Base-by-base conservation (phyloP, 805 yeast genomes). In the Candida koratica region DNA sequence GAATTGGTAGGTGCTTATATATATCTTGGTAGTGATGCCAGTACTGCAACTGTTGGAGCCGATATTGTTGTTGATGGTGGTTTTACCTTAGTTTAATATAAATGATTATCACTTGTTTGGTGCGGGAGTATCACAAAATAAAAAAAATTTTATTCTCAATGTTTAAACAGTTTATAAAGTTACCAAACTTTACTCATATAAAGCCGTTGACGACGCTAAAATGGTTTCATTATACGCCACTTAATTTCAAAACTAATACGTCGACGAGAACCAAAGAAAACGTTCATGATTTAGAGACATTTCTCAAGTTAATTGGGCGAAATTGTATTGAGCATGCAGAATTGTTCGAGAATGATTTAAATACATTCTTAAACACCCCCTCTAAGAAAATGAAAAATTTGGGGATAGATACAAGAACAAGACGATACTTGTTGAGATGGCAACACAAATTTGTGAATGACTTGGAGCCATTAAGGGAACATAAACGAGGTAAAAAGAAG, bases 291-390 rank as follows among this genome's bases (percentile, higher is more conserved):
- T 86, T 84, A 26, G 64, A 72, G 40, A 65, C 88, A 0, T 90
- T 90, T 52, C 69, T 90, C 37, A 61, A 56, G n/a, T 74, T 71
- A 48, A 87, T 90, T 38, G 97, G 97, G 2, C 78, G 96, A 45
- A 73, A 77, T 41, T 66, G 79, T 44, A 48, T 62, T 16, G 95
- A 88, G 53, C 79, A 80, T 48, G 62, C 67, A 4, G 94, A 81
- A 28, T 53, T 68, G 7, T 81, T 87, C 45, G 93, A 79, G 46
- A 57, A 57, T 16, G 71, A 69, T 46, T 72, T 83, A 47, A 69
- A 76, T 8, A 70, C 75, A 45, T 72, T 90, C 39, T 80, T 86
- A 62, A 57, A 56, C 18, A 68, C 79, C 43, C 52, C 70, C 15
- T 71, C 86, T 3, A 49, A 56, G 35, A 62, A 66, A 15, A 62